A percentile compares a stretch with the other conserved stretches of the same genome.
Evolutionary conservation across 2,329 filamentous ascomycete genomes (phyloP).

Genomic region (Aspergillus latus): DNA sequence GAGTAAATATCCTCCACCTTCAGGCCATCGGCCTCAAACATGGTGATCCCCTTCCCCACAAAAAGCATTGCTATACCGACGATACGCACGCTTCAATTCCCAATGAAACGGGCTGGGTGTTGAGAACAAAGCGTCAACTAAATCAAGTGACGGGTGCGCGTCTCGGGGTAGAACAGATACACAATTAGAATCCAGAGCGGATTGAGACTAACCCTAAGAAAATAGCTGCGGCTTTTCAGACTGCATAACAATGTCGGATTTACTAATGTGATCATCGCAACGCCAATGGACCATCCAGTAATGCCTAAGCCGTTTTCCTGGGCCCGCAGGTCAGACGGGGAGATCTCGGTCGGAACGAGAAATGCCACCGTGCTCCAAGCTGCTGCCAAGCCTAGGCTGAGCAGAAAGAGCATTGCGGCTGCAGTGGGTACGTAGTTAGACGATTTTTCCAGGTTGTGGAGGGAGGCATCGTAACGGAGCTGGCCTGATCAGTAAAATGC

Average conservation of each 20-base stretch:
- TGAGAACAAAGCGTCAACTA: conserved; percentile 53
- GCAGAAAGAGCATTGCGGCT: conserved; percentile 50
- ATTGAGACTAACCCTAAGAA: conserved; percentile 54
- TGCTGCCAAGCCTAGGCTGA: conserved; percentile 47
- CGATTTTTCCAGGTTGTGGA: conserved; percentile 36
- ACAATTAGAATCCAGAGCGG: conserved; percentile 53
- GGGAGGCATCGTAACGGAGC: conserved; percentile 46
- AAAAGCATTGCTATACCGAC: conserved; percentile 32
- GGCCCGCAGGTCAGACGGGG: conserved; percentile 57
- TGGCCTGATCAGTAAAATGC: conserved; percentile 27
- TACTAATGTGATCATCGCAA: conserved; percentile 55
- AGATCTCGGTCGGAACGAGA: conserved; percentile 57
- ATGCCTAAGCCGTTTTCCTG: conserved; percentile 61
- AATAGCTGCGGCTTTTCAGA: conserved; percentile 51
- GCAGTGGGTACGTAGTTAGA: conserved; percentile 46
- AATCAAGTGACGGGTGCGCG: conserved; percentile 52
- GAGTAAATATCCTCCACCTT: background rate
- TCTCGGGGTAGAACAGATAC: conserved; percentile 57
- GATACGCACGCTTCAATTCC: conserved; percentile 48
- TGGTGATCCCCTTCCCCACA: background rate
- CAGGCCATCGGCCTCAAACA: background rate
- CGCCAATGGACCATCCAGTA: conserved; percentile 59
- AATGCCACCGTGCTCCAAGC: conserved; percentile 55
- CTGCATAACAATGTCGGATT: conserved; percentile 53
- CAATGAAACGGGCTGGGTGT: conserved; percentile 47